phyloP scores from a whole-genome alignment of 768 basidiomycete species.

The Fibroporia radiculosa region DNA sequence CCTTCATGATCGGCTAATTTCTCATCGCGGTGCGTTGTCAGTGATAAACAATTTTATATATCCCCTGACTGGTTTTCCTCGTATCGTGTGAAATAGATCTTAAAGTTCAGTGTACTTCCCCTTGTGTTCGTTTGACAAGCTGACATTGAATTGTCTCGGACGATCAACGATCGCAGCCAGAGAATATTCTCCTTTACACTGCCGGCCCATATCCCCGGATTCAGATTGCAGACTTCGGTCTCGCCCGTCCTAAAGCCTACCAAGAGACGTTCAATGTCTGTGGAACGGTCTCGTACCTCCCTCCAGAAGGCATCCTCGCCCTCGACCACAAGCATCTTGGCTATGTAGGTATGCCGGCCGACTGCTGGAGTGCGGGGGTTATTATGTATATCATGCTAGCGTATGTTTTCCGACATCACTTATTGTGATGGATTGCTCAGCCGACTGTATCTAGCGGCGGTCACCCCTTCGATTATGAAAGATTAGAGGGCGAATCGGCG shows the following conservation, averaged over 20 bases:
- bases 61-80: neutral
- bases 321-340: constrained; percentile 67
- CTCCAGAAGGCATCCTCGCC: constrained; percentile 78
- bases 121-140: neutral
- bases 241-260: constrained; percentile 70
- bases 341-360: constrained; percentile 78
- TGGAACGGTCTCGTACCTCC: constrained; percentile 82
- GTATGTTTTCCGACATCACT: constrained; percentile 36
- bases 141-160: neutral
- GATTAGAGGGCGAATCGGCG: constrained; percentile 16
- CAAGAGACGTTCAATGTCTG: constrained; percentile 83
- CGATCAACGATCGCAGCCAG: constrained; percentile 43
- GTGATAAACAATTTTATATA: too few relatives aligned
- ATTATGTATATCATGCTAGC: constrained; percentile 78
- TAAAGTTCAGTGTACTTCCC: constrained; percentile 34
- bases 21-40: constrained; percentile 59
- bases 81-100: constrained; percentile 36
- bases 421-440: neutral
- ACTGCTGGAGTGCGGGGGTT: constrained; percentile 85
- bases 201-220: constrained; percentile 85
- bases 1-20: constrained; percentile 63
- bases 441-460: constrained; percentile 40
- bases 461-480: constrained; percentile 70
- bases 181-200: constrained; percentile 71
- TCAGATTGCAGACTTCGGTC: constrained; percentile 81